Conservation (phyloP, 192 early-diverging fungal genomes). For the Spinellus fusiger region DNA sequence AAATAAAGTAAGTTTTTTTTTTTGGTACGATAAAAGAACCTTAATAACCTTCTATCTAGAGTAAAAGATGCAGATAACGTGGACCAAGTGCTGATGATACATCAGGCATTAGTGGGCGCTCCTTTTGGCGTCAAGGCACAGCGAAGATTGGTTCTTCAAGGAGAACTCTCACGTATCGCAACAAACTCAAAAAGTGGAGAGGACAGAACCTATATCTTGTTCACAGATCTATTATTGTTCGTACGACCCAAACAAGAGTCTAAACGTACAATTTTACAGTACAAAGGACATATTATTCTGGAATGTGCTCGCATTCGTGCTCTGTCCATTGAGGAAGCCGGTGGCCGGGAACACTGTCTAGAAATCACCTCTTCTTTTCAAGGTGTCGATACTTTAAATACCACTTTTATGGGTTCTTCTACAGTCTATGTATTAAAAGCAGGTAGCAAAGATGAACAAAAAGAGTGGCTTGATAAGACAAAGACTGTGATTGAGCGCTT, state of each 20-base stretch:
- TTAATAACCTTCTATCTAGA: not conserved
- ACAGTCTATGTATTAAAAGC: conserved; percentile 9
- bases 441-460: conserved; percentile 7
- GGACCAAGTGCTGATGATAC: conserved; percentile 21
- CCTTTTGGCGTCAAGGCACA: conserved; percentile 17
- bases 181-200: conserved; percentile 9
- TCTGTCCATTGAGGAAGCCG: conserved; percentile 4
- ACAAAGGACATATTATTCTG: conserved; percentile 20
- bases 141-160: conserved; percentile 19
- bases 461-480: conserved; percentile 19
- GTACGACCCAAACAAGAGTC: conserved; percentile 15
- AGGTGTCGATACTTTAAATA: conserved; percentile 12
- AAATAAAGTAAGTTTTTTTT: conserved; percentile 5
- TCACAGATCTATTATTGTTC: conserved; percentile 19
- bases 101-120: conserved; percentile 16
- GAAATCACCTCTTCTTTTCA: conserved; percentile 12
- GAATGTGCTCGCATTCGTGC: conserved; percentile 9
- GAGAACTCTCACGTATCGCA: conserved; percentile 16
- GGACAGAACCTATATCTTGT: conserved; percentile 19
- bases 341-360: conserved; percentile 10
- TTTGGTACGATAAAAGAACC: not conserved
- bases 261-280: conserved; percentile 15
- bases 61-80: conserved; percentile 16
- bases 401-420: conserved; percentile 13
- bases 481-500: conserved; percentile 15